Conservation (phyloP, 495 filamentous ascomycete species). For the Aspergillus sparsus region DNA sequence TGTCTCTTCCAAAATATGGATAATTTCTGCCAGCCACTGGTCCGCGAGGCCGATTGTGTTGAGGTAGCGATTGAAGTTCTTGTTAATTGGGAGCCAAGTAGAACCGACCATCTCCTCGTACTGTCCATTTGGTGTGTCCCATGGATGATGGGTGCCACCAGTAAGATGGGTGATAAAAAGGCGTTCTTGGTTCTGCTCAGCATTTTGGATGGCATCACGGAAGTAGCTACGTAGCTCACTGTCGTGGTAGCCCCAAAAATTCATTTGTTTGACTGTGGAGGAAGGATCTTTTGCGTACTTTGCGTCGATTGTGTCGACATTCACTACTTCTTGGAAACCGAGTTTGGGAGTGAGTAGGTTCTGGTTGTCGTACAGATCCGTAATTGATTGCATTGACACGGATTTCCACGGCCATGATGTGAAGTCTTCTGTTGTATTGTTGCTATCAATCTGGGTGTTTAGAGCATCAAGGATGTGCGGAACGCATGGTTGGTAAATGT, state of each 20-base stretch:
- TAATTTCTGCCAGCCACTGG: conserved; percentile 37
- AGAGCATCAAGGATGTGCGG: conserved; percentile 41
- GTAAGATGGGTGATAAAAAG: conserved; percentile 48
- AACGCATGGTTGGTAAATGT: conserved; percentile 47
- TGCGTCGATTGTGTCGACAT: conserved; percentile 29
- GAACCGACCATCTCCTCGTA: conserved; percentile 27
- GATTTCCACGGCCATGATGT: conserved; percentile 39
- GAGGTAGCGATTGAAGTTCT: conserved; percentile 38
- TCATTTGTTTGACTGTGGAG: conserved; percentile 29
- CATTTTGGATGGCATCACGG: conserved; percentile 37
- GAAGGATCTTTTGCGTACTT: conserved; percentile 23
- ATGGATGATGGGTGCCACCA: conserved; percentile 44
- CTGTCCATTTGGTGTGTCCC: conserved; percentile 34
- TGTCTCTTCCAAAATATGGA: conserved; percentile 39
- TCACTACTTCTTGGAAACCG: conserved; percentile 37
- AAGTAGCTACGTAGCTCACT: conserved; percentile 38
- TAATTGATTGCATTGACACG: conserved; percentile 42
- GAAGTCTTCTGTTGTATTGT: conserved; percentile 34
- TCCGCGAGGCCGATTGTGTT: conserved; percentile 45
- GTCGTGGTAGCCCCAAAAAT: conserved; percentile 43
- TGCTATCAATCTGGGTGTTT: conserved; percentile 35
- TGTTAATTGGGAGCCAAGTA: conserved; percentile 23
- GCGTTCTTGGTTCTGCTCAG: conserved; percentile 36
- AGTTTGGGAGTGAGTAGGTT: conserved; percentile 30
- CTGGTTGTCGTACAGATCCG: conserved; percentile 40